Base-by-base conservation (phyloP, 768 basidiomycete genomes). In the Pilatotrama ljubarskyi region DNA sequence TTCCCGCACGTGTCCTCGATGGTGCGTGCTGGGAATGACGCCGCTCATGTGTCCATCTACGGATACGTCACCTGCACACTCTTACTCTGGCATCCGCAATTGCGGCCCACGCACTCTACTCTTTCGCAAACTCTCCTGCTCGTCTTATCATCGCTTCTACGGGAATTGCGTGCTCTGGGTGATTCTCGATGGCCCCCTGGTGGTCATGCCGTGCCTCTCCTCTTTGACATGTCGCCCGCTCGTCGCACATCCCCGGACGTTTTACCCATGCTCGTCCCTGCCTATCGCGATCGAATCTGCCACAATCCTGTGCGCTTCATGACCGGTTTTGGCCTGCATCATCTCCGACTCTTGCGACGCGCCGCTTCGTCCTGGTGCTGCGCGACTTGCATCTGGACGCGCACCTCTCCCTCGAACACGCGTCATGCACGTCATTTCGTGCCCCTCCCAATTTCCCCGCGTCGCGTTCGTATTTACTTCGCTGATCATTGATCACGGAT, bases 401-500 rank as follows among this genome's bases (percentile, higher is more conserved):
- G 43, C 32, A 13, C 42, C 55, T 42, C 42, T 49, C 20, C 54
- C 60, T 52, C 49, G 43, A 52, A 38, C 42, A 7, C 26, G 13
- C 61, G 55, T 51, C 61, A 56, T 52, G 56, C 53, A 20, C 58
- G 52, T 48, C 49, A 50, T 52, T 11, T n/a, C 43, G 35, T 53
- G 29, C 20, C 51, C 37, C 14, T 11, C 35, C 40, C 26, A 20
- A 38, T 22, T 13, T n/a, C 29, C 26, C 51, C 26, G 54, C 32
- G 32, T 4, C 47, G 24, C 58, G 3, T 20, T 17, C 51, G 20
- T 18, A 24, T 20, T 51, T 38, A 17, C 57, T 43, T 52, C 63
- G 58, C 63, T 52, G 63, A 64, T 61, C 63, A 47, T 58, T 32
- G 63, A 64, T 64, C 47, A 47, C 58, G 55, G 61, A 62, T 59